Base-by-base conservation (phyloP, 2,329 filamentous ascomycete species). In the Mollisia scopiformis region DNA sequence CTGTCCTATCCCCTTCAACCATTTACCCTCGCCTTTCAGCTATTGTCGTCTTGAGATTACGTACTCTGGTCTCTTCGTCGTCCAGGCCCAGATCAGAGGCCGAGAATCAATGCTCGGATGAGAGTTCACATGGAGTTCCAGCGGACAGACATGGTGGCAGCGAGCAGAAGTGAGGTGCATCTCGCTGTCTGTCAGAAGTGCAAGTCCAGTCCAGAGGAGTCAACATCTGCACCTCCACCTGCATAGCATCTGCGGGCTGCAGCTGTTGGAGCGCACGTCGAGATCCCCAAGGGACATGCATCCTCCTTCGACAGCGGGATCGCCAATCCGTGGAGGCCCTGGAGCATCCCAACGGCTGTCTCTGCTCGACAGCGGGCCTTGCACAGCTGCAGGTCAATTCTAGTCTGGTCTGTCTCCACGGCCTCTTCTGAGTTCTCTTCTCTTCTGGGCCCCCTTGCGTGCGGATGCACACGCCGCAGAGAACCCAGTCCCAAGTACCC, bases 241-340 rank as follows among this genome's bases (percentile, higher is more conserved):
- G 39, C 16, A 21, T n/a, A n/a, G n/a, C n/a, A n/a, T n/a, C n/a
- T n/a, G n/a, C n/a, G n/a, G n/a, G 31, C 37, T n/a, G 16, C 37
- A 10, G 16, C 37, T 41, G 35, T 16, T 41, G 37, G 37, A n/a
- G 37, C 37, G 25, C 10, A 21, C 5, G 43, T 28, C 43, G 28
- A 47, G 43, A 47, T 47, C 43, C n/a, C n/a, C 43, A 28, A 47
- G n/a, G 41, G 54, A 47, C 53, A 51, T 57, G 54, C 54, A 50
- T 47, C 31, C n/a, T n/a, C n/a, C n/a, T 57, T 56, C 39, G 41
- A 27, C 27, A 56, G 54, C 54, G 54, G 54, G 54, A 56, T 56
- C 54, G 54, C 39, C 39, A 31, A 41, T 31, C 21, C 25, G 51
- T 11, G 43, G 28, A 11, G 31, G 21, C 28, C 21, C 28, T 37